Conservation (phyloP, 345 rosid species). For the Murraya paniculata region DNA sequence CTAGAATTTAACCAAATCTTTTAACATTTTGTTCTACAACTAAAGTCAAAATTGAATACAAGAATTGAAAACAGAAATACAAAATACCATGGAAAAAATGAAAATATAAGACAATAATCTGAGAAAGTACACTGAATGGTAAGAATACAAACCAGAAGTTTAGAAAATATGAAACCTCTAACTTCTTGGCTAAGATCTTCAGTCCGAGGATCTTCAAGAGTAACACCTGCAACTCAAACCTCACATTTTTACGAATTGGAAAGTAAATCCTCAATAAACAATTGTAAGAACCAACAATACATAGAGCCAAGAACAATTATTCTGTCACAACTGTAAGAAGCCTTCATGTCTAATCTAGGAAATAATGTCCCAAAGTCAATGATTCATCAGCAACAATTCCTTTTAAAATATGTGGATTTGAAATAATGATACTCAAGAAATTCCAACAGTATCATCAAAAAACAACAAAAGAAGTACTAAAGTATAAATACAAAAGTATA, state of each 20-base stretch:
- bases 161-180: slow-evolving; percentile 97
- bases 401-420: neutral
- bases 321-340: neutral
- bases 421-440: neutral
- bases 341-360: neutral
- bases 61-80: neutral
- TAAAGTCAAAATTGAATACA: neutral
- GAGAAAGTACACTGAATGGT: neutral
- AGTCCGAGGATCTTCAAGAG: slow-evolving; percentile 91
- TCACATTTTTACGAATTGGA: slow-evolving; percentile 14
- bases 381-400: neutral
- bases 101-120: neutral
- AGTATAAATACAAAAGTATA: neutral
- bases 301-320: neutral
- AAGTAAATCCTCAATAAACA: slow-evolving; percentile 5
- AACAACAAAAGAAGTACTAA: neutral
- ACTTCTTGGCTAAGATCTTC: slow-evolving; percentile 99
- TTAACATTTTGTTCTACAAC: neutral
- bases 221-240: slow-evolving; percentile 72
- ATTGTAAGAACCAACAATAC: neutral
- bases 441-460: neutral
- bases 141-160: slow-evolving; percentile 68
- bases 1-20: neutral
- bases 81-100: neutral
- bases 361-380: neutral